These are phyloP conservation scores for Ophiocordyceps camponoti-floridani DNA, from an alignment of 2,329 filamentous ascomycete species.

Conservation along the genomic window DNA sequence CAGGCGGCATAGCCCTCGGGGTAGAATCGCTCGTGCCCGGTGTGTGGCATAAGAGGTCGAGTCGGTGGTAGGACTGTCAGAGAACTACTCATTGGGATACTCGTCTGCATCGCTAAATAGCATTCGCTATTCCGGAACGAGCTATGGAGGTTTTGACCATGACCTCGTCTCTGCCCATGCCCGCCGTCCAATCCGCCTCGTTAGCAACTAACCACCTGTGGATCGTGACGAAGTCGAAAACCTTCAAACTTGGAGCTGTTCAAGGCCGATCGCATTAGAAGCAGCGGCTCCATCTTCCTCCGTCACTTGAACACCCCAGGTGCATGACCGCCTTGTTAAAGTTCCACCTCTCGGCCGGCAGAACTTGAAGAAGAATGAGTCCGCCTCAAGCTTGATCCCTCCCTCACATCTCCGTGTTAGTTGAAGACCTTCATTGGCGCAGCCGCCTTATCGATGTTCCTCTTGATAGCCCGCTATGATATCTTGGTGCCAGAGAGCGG, in stretches of 20 bases:
- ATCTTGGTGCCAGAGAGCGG: no score
- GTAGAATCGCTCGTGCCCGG: no score
- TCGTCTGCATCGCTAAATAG: constrained; percentile 69
- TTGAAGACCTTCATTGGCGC: no score
- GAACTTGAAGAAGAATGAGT: constrained; percentile 85
- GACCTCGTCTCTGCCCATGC: constrained; percentile 15
- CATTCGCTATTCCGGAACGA: constrained; percentile 64
- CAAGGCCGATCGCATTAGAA: constrained; percentile 46
- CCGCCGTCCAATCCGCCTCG: constrained; percentile 28
- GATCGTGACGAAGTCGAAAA: constrained; percentile 65
- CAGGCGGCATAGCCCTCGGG: no score
- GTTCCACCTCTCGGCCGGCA: constrained; percentile 74
- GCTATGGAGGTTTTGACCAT: constrained; percentile 87
- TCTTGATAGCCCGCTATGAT: no score
- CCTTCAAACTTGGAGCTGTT: constrained; percentile 53
- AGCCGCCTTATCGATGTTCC: no score
- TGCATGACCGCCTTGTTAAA: constrained; percentile 58
- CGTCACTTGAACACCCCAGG: constrained; percentile 71
- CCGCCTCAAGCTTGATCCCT: no score
- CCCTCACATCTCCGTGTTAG: no score
- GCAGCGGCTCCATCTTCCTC: constrained; percentile 53
- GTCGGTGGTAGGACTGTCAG: no score
- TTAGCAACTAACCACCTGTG: constrained; percentile 26
- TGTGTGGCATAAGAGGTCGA: no score
- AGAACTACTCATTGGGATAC: no score